Conservation (phyloP, 768 basidiomycete species). For the Rhodotorula babjevae region DNA sequence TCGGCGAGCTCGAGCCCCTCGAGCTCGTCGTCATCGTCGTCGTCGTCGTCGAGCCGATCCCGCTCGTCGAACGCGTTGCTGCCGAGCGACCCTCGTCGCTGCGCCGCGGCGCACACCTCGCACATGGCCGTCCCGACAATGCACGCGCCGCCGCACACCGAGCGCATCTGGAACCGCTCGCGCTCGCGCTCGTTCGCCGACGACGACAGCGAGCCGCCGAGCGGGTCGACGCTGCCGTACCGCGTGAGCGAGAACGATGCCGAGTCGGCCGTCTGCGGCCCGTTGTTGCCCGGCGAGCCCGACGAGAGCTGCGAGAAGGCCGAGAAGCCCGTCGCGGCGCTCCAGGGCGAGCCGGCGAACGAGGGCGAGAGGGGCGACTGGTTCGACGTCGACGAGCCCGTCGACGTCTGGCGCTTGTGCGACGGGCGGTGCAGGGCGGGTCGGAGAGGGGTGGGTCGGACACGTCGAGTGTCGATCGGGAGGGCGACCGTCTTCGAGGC, state of each 20-base stretch:
- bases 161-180: constrained; percentile 2
- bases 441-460: constrained; percentile 11
- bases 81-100: constrained; percentile 24
- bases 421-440: neutral
- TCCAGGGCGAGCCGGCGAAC: constrained; percentile 32
- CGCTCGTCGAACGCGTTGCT: neutral
- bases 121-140: constrained; percentile 29
- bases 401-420: constrained; percentile 25
- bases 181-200: constrained; percentile 11
- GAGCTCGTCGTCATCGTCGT: constrained; percentile 22
- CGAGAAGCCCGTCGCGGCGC: constrained; percentile 11
- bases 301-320: constrained; percentile 27
- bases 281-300: constrained; percentile 8
- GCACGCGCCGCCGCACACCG: constrained; percentile 35
- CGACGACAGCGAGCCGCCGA: constrained; percentile 7
- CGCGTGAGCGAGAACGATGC: constrained; percentile 5
- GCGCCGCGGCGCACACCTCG: constrained; percentile 28
- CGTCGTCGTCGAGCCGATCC: constrained; percentile 5
- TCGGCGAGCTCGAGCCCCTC: constrained; percentile 16
- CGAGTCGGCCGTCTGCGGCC: constrained; percentile 17
- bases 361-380: constrained; percentile 29
- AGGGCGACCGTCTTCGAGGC: constrained; percentile 5
- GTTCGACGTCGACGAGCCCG: constrained; percentile 19
- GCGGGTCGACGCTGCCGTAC: neutral
- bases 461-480: constrained; percentile 2